phyloP scores from a whole-genome alignment of 305 asterid genomes.

The Fraxinus sp. region DNA sequence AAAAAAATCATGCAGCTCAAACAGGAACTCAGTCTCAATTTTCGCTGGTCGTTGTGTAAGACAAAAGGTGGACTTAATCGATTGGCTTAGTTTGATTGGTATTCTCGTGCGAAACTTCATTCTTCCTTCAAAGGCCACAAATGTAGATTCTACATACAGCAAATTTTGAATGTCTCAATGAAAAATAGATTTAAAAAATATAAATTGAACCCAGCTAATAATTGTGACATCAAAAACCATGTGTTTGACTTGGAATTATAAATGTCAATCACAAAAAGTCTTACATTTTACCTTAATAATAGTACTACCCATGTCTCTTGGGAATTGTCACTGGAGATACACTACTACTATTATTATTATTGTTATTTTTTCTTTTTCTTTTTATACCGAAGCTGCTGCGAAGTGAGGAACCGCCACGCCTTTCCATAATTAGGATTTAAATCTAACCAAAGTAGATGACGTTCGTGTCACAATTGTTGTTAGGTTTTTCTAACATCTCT shows the following conservation, averaged over 20 bases:
- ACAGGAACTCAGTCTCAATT: too few species aligned
- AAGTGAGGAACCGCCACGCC: neutral
- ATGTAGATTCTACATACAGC: neutral
- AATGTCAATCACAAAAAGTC: neutral
- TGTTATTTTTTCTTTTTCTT: too few species aligned
- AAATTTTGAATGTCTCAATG: neutral
- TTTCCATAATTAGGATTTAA: neutral
- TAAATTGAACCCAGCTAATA: neutral
- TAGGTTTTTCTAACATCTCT: neutral
- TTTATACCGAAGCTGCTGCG: neutral
- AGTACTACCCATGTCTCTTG: neutral
- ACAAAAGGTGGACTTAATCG: too few species aligned
- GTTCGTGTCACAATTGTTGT: neutral
- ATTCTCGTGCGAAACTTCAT: neutral
- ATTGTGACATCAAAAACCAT: neutral
- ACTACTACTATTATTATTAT: neutral
- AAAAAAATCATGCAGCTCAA: too few species aligned
- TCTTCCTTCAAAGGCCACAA: neutral
- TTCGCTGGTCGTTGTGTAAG: neutral
- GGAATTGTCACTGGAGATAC: neutral
- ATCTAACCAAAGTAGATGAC: neutral
- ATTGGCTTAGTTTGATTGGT: neutral
- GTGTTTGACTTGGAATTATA: neutral
- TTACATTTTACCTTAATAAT: neutral
- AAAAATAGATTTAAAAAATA: too few species aligned